These are phyloP conservation scores for Emiliania huxleyi DNA, from an alignment of 78 protist genomes.

Conservation along the genomic window DNA sequence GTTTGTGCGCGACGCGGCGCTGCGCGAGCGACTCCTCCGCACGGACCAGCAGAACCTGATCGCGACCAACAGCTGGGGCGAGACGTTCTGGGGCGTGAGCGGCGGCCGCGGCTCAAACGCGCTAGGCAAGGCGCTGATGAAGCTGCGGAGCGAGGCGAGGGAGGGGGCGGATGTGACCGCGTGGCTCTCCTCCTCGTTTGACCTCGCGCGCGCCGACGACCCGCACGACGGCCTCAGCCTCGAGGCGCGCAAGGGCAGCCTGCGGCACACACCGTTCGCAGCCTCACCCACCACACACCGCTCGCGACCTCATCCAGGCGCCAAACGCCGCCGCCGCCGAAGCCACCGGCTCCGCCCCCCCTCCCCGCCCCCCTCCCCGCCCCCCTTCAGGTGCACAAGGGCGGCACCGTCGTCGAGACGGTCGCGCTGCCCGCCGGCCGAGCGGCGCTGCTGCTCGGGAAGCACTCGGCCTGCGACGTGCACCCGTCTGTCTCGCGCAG, in stretches of 20 bases:
- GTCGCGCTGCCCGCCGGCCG: too few species aligned
- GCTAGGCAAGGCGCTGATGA: slow-evolving; percentile 14
- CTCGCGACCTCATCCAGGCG: too few species aligned
- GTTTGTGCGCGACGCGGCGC: not conserved
- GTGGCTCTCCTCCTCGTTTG: not conserved
- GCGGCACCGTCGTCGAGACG: not conserved
- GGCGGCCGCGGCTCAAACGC: not conserved
- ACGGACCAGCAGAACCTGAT: not conserved
- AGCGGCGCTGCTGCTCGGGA: not conserved
- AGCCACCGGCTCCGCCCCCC: too few species aligned
- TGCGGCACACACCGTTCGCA: too few species aligned
- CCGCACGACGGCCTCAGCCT: not conserved
- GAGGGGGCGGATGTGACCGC: not conserved
- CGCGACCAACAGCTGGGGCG: slow-evolving; percentile 9
- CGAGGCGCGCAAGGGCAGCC: too few species aligned
- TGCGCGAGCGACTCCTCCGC: not conserved
- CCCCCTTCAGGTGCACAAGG: not conserved
- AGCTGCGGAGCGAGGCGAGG: not conserved
- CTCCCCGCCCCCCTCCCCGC: too few species aligned
- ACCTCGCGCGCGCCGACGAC: not conserved
- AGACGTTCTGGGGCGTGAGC: slow-evolving; percentile 17
- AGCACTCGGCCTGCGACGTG: not conserved
- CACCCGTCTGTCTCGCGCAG: not conserved
- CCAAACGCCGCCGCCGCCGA: too few species aligned
- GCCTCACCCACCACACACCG: too few species aligned